A percentile compares a stretch with the other conserved stretches of the same genome.
Evolutionary conservation across 2,329 filamentous ascomycete genomes (phyloP).

Genomic region (Fusarium domesticum): DNA sequence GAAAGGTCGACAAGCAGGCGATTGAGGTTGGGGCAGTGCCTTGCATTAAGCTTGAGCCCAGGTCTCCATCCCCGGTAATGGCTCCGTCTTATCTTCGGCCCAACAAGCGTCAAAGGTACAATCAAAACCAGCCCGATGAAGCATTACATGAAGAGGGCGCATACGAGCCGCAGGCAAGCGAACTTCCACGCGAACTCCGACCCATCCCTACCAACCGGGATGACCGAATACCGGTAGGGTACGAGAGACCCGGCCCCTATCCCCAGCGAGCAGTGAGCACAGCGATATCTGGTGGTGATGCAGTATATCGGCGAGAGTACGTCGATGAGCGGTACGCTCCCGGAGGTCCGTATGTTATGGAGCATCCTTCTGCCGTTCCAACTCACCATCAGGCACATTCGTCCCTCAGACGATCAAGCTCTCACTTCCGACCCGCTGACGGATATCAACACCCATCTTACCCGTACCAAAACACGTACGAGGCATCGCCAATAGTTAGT

Average conservation of each 20-base stretch:
- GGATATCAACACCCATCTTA: conserved; percentile 41
- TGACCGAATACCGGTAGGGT: conserved; percentile 34
- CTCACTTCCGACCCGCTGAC: conserved; percentile 43
- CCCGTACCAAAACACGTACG: conserved; percentile 44
- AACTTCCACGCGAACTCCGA: conserved; percentile 35
- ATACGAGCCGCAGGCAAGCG: conserved; percentile 40
- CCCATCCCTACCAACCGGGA: conserved; percentile 30
- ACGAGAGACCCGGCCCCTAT: conserved; percentile 28
- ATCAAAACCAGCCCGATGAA: conserved; percentile 38
- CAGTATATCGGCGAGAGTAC: conserved; percentile 35
- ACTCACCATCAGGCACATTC: conserved; percentile 33
- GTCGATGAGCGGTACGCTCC: conserved; percentile 32
- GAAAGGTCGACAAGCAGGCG: conserved; percentile 49
- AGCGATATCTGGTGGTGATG: conserved; percentile 24
- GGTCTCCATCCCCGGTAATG: conserved; percentile 58
- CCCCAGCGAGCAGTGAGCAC: conserved; percentile 27
- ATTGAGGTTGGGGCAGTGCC: conserved; percentile 48
- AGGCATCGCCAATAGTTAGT: conserved; percentile 45
- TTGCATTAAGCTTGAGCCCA: conserved; percentile 63
- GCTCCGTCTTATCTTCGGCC: conserved; percentile 53
- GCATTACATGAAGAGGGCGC: conserved; percentile 38
- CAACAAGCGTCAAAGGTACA: conserved; percentile 54
- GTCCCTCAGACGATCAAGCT: conserved; percentile 20
- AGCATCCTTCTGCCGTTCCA: conserved; percentile 37
- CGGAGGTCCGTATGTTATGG: conserved; percentile 33